Evolutionary conservation across 495 filamentous ascomycete species (phyloP).

Genomic region (Pseudomonodictys pantanalensis): DNA sequence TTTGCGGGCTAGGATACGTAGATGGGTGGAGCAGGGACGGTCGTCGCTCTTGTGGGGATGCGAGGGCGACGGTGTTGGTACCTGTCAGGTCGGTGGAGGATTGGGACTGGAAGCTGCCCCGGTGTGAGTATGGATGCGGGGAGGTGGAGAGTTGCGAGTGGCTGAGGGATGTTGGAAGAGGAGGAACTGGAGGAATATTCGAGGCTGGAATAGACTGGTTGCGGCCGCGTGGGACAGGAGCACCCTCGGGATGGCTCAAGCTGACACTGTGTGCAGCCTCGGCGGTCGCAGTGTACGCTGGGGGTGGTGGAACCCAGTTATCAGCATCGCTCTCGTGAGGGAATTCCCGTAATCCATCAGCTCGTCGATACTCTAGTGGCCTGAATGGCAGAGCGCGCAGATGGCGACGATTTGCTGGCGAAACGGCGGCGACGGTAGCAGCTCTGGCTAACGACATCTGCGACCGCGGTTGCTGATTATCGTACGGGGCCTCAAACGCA

Average conservation of each 20-base stretch:
- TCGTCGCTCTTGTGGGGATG: constrained; percentile 1
- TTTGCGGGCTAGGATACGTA: constrained; percentile 17
- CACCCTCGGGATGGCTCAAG: constrained; percentile 22
- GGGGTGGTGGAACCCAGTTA: constrained; percentile 91
- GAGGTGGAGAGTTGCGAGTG: not conserved
- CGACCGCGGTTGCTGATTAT: constrained; percentile 32
- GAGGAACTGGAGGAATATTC: constrained; percentile 16
- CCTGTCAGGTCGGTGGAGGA: constrained; percentile 16
- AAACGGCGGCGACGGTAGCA: constrained; percentile 34
- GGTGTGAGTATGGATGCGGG: constrained; percentile 6
- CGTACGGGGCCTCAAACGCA: constrained; percentile 34
- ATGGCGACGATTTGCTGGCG: constrained; percentile 35
- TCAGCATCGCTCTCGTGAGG: constrained; percentile 90
- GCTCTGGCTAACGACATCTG: constrained; percentile 31
- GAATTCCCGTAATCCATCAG: constrained; percentile 64
- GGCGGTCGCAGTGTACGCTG: constrained; percentile 73
- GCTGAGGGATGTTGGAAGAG: constrained; percentile 13
- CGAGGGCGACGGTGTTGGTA: not conserved
- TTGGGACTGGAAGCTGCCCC: constrained; percentile 7
- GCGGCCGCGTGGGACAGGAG: not conserved
- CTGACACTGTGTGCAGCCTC: constrained; percentile 42
- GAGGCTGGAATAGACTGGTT: not conserved
- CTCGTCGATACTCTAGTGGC: constrained; percentile 47
- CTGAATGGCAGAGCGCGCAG: constrained; percentile 34
- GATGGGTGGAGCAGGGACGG: constrained; percentile 25